Base-by-base conservation (phyloP, 345 rosid genomes). In the Mallotus nudiflorus region DNA sequence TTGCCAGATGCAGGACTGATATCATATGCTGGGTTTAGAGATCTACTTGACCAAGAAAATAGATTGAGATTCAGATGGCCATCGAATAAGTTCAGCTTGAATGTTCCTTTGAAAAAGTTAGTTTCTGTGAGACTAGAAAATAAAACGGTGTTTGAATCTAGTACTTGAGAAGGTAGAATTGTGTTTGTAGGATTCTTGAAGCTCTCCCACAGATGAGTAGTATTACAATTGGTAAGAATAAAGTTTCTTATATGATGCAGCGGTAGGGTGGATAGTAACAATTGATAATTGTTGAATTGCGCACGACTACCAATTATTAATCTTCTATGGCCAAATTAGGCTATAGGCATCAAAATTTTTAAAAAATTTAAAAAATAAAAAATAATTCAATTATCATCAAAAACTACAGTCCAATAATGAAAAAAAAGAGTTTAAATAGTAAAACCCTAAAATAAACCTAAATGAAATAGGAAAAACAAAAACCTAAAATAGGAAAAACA, bases 201-300 rank as follows among this genome's bases (percentile, higher is more conserved):
- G 51, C 78, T 80, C 69, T 82, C 76, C 88, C 88, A 85, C 15
- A 72, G 22, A 40, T 56, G 40, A 35, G 13, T 14, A 10, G 33
- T 65, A 50, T 44, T 33, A 11, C 19, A 48, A 68, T 62, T 68
- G 15, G 22, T 35, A 12, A 78, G 78, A 64, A 82, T 86, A 16
- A 82, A 80, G 55, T 82, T 85, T 4, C 88, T 86, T 0, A 75
- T n/a, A n/a, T n/a, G n/a, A n/a, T n/a, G n/a, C n/a, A n/a, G n/a
- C n/a, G n/a, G n/a, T n/a, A n/a, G n/a, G n/a, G n/a, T n/a, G n/a
- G n/a, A n/a, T n/a, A n/a, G n/a, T n/a, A n/a, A n/a, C n/a, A n/a
- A n/a, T n/a, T n/a, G n/a, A n/a, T n/a, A n/a, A n/a, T n/a, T n/a
- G n/a, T n/a, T n/a, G n/a, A n/a, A n/a, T n/a, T n/a, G n/a, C n/a